Evolutionary conservation across 208 protist species (phyloP).

Genomic region (Paratrypanosoma confusum): DNA sequence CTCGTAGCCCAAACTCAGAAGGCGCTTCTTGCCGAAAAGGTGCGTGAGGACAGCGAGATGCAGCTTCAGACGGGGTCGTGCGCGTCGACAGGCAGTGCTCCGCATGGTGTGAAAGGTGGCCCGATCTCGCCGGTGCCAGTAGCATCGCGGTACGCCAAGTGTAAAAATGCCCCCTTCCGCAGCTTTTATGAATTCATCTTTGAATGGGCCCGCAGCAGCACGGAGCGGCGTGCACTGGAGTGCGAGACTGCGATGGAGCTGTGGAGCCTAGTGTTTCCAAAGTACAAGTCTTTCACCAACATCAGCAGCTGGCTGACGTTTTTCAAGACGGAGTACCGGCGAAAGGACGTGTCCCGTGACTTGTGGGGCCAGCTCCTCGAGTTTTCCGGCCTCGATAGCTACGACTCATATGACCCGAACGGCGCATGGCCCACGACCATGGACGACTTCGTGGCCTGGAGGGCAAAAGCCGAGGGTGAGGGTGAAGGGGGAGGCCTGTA

Average conservation of each 20-base stretch:
- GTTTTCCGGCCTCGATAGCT: conserved; percentile 35
- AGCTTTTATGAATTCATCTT: conserved; percentile 23
- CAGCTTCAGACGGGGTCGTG: too few relatives aligned
- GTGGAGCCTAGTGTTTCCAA: conserved; percentile 47
- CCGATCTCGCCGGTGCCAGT: too few relatives aligned
- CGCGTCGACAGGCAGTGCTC: too few relatives aligned
- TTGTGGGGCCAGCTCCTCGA: conserved; percentile 61
- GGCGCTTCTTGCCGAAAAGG: too few relatives aligned
- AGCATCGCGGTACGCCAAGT: too few relatives aligned
- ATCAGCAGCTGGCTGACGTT: conserved; percentile 50
- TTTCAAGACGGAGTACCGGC: conserved; percentile 18
- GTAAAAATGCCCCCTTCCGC: conserved; percentile 13
- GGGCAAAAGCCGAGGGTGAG: conserved; percentile 1
- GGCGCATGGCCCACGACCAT: conserved; percentile 73
- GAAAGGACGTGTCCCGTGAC: conserved; percentile 32
- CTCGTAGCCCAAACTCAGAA: too few relatives aligned
- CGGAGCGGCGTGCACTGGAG: conserved; percentile 8
- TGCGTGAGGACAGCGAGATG: too few relatives aligned
- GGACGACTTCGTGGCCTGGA: conserved; percentile 69
- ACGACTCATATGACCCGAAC: conserved; percentile 44
- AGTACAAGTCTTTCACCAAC: conserved; percentile 32
- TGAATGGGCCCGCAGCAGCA: conserved; percentile 7
- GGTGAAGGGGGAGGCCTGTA: neutral
- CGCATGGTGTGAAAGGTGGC: too few relatives aligned
- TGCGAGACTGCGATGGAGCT: conserved; percentile 37